Evolutionary conservation across 2,329 filamentous ascomycete genomes (phyloP), one percentile per base, ranked within the genome.

Genomic region (Pyrenophora teres): DNA sequence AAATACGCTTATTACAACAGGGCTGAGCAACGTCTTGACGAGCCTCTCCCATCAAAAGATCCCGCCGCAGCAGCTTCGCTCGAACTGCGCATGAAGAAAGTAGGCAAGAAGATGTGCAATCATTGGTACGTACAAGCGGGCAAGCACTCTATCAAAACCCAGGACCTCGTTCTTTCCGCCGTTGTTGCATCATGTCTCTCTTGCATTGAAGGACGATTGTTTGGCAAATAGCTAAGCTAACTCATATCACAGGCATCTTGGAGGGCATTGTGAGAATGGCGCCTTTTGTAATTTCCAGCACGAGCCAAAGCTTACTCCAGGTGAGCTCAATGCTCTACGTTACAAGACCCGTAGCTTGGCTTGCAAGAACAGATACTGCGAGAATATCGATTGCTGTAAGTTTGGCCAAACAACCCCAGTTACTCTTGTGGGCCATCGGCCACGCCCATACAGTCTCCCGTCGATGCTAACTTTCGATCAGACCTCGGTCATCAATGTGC

Each of bases 221-320:
- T 4, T 9, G 10, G 8, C 27, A 30, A 12, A 4, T 12, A 5
- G 9, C 3, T 4, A 30, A 10, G 25, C 40, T 41, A 19, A 41
- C 18, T 18, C 23, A 18, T 30, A n/a, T 6, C 23, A 27, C 12
- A 50, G 47, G 52, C 70, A 73, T 50, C 60, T 73, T 3, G 67
- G 64, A 18, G 74, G 74, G 2, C 62, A 72, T 25, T 79, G 77
- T 48, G 52, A 62, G 5, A 67, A 73, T n/a, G 74, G 72, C 7
- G 64, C 69, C 9, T 74, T 74, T 46, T 79, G 77, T 57, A 65
- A 69, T 31, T 79, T 77, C 52, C 62, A 70, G 43, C 77, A 79
- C 52, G 74, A 74, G 32, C 71, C 74, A 31, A 71, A 68, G 18
- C 62, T 79, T 16, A 65, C 59, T 1, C 55, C 64, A 2, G 71